Evolutionary conservation across 768 basidiomycete genomes (phyloP).

Genomic region (Lactarius akahatsu): DNA sequence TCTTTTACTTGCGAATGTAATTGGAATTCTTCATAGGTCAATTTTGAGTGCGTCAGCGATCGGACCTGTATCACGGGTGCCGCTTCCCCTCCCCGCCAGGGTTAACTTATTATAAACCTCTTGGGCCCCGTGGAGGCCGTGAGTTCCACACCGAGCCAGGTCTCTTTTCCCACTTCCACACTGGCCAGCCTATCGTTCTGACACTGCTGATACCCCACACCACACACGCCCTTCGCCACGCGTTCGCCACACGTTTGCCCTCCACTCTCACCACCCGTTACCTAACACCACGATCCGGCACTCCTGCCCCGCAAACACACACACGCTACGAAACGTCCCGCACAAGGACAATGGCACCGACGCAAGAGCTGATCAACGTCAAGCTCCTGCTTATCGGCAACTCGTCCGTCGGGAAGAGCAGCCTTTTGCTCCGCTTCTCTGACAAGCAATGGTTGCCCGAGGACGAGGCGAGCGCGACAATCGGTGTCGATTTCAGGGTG

Average conservation of each 20-base stretch:
- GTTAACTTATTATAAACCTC: not conserved
- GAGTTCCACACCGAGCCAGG: not conserved
- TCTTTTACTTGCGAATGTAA: constrained; percentile 11
- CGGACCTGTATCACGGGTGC: not conserved
- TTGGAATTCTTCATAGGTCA: not conserved
- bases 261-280: not conserved
- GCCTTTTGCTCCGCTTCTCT: constrained; percentile 89
- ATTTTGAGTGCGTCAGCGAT: not conserved
- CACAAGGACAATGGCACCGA: constrained; percentile 16
- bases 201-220: not conserved
- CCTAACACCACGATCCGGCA: not conserved
- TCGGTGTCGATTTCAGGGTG: constrained; percentile 83
- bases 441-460: constrained; percentile 94
- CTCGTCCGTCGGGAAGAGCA: constrained; percentile 91
- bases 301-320: not conserved
- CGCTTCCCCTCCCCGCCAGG: not conserved
- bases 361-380: constrained; percentile 50
- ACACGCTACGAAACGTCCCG: not conserved
- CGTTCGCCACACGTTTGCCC: not conserved
- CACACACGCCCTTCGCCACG: not conserved
- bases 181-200: not conserved
- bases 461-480: constrained; percentile 84
- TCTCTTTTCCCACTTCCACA: not conserved
- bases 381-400: constrained; percentile 86
- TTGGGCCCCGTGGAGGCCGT: not conserved